Conservation (phyloP, 257 asterid genomes). For the Fraxinus pennsylvanica region DNA sequence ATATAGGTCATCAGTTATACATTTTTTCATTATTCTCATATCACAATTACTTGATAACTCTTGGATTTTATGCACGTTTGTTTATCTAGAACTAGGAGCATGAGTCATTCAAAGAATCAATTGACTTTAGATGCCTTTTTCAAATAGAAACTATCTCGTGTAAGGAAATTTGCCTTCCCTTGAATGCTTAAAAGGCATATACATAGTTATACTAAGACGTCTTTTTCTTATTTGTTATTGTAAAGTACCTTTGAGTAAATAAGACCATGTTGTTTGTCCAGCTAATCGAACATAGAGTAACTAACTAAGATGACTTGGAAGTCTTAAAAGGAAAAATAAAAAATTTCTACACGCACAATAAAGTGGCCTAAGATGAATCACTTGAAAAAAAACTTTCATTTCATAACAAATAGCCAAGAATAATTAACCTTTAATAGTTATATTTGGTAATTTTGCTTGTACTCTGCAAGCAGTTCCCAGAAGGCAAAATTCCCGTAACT, state of each 20-base stretch:
- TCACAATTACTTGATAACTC: not conserved
- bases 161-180: not conserved
- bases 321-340: not conserved
- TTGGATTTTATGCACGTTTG: not conserved
- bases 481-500: not conserved
- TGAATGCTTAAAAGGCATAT: not conserved
- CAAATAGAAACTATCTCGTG: not conserved
- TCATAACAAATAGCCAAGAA: not conserved
- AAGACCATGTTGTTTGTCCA: not conserved
- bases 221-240: not conserved
- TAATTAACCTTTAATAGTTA: not conserved
- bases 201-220: not conserved
- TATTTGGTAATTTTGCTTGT: not conserved
- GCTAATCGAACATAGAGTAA: not conserved
- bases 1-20: not conserved
- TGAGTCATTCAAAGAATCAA: not conserved
- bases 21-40: not conserved
- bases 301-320: not conserved
- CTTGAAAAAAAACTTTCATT: not conserved
- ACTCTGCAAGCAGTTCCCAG: not conserved
- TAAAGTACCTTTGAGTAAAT: not conserved
- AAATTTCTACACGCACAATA: not conserved
- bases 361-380: not conserved
- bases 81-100: not conserved
- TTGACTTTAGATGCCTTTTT: not conserved